Evolutionary conservation across 2,329 filamentous ascomycete genomes (phyloP).

Genomic region (Exophiala spinifera): DNA sequence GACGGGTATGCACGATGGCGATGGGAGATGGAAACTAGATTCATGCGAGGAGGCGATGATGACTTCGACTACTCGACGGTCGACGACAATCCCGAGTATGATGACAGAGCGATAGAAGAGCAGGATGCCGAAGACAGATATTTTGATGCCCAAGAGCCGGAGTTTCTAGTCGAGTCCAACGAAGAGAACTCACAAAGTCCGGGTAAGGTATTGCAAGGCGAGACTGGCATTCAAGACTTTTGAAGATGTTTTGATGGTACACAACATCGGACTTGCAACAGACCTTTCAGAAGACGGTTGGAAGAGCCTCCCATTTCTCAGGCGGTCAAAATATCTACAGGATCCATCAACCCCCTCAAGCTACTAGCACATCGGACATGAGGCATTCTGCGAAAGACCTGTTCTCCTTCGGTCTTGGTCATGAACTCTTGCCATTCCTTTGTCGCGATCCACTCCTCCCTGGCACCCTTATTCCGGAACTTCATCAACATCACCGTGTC

Average conservation of each 20-base stretch:
- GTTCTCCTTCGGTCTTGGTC: constrained; percentile 28
- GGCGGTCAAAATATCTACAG: constrained; percentile 28
- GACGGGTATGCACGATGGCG: constrained; percentile 69
- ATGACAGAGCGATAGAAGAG: constrained; percentile 60
- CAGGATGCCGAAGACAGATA: constrained; percentile 69
- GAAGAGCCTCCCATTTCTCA: constrained; percentile 2
- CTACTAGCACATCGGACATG: constrained; percentile 34
- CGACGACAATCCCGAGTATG: constrained; percentile 69
- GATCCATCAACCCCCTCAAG: constrained; percentile 30
- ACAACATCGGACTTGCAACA: too few relatives aligned
- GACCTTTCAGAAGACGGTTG: not conserved
- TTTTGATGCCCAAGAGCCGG: constrained; percentile 75
- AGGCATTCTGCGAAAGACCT: constrained; percentile 30
- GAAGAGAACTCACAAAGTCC: constrained; percentile 26
- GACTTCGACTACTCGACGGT: constrained; percentile 75
- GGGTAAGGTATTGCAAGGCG: constrained; percentile 43
- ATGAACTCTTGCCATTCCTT: constrained; percentile 33
- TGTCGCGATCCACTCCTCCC: constrained; percentile 29
- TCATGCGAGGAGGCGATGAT: constrained; percentile 68
- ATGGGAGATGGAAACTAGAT: constrained; percentile 69
- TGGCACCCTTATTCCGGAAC: constrained; percentile 29
- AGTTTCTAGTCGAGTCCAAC: constrained; percentile 50
- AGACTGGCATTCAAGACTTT: constrained; percentile 72
- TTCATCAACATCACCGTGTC: constrained; percentile 31
- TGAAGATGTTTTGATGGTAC: constrained; percentile 36